A percentile compares a stretch with the other conserved stretches of the same genome.
phyloP scores from a whole-genome alignment of 257 asterid species.

The Gentiana dahurica region DNA sequence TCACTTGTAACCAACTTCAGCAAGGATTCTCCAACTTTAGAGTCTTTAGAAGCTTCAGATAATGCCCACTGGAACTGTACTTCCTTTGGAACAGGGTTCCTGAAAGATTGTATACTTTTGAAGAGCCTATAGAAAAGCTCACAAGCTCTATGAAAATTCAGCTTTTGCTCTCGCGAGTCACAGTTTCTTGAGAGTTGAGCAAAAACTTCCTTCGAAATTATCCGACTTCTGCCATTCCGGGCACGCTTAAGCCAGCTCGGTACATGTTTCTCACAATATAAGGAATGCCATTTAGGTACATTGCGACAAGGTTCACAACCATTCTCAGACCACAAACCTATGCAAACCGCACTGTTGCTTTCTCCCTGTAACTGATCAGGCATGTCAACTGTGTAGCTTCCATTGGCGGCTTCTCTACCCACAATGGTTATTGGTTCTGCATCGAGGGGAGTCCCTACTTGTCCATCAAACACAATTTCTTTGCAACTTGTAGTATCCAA shows the following conservation, averaged over 20 bases:
- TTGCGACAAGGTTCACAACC: constrained; percentile 51
- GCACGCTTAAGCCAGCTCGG: constrained; percentile 99
- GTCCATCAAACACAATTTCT: constrained; percentile 28
- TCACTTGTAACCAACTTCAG: constrained; percentile 59
- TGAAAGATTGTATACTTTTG: constrained; percentile 64
- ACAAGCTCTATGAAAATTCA: constrained; percentile 82
- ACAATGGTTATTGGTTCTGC: constrained; percentile 34
- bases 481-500: constrained; percentile 23
- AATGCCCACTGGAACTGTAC: constrained; percentile 92
- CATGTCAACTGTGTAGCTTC: constrained; percentile 27
- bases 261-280: constrained; percentile 85
- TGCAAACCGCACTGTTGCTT: constrained; percentile 41
- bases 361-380: constrained; percentile 27
- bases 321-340: constrained; percentile 55
- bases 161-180: constrained; percentile 55
- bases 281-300: constrained; percentile 61
- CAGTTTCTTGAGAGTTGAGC: constrained; percentile 66
- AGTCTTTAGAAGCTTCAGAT: constrained; percentile 81
- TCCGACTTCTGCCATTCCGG: constrained; percentile 90
- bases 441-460: constrained; percentile 26
- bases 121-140: constrained; percentile 86
- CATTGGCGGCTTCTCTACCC: constrained; percentile 23
- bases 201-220: constrained; percentile 88
- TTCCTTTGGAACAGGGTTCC: constrained; percentile 90
- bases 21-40: constrained; percentile 44